Base-by-base conservation (phyloP, 768 basidiomycete species). In the Fibroporia radiculosa region DNA sequence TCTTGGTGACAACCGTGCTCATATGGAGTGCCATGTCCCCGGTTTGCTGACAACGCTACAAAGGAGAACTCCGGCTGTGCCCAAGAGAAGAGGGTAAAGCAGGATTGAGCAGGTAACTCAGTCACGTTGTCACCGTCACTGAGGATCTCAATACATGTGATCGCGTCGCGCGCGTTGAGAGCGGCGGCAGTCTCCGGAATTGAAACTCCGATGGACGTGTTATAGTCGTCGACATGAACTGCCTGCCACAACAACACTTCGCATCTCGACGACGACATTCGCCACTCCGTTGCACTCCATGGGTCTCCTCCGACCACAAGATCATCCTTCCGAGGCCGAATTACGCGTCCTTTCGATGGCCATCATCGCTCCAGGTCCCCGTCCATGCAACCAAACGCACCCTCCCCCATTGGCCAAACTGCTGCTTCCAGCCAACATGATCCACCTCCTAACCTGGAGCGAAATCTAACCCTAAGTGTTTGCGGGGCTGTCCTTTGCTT, bases 381-480 rank as follows among this genome's bases (percentile, higher is more conserved):
- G 63, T 61, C 62, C 59, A 49, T 35, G 42, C 44, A 54, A 48
- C 50, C 29, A 45, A 53, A 45, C 44, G 45, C 54, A 48, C 48
- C 32, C 49, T 56, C 56, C 53, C 25, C 65, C 69, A 60, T 50
- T 46, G 48, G 53, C 47, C 53, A 50, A 51, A 42, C 56, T 53
- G 53, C 59, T 61, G 50, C 48, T 66, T 64, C 59, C 66, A 73
- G 70, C 73, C 74, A 77, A 70, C 74, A 73, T 54, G 62, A 61
- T 70, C 66, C 70, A 64, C 70, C 68, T 67, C 65, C 61, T 59
- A 60, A 54, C 57, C 57, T n/a, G 64, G 62, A 67, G 73, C 73
- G 74, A 63, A 62, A 68, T 73, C 74, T 78, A 80, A 80, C 78
- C 78, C 75, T 78, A 80, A 71, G 67, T 59, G 55, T 58, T 49